These are phyloP conservation scores for Penicillium digitatum DNA, from an alignment of 2,329 filamentous ascomycete genomes.

Conservation along the genomic window DNA sequence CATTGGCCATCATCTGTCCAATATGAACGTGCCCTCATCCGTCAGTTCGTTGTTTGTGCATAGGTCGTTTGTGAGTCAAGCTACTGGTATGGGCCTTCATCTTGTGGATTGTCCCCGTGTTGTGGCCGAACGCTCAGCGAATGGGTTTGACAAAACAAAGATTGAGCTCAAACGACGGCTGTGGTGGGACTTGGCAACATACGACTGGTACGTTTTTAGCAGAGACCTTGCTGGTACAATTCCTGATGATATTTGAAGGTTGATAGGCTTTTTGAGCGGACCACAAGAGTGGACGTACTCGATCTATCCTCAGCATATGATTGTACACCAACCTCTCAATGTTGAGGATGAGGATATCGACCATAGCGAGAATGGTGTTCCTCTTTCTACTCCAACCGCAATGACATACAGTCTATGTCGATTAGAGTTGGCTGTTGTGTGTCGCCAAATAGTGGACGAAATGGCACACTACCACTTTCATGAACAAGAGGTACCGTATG, in stretches of 20 bases:
- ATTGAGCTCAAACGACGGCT: conserved; percentile 41
- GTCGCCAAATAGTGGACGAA: conserved; percentile 41
- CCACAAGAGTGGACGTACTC: conserved; percentile 45
- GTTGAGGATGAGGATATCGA: conserved; percentile 41
- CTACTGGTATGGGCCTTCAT: conserved; percentile 37
- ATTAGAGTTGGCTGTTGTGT: conserved; percentile 40
- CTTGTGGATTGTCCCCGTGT: conserved; percentile 28
- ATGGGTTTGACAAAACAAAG: conserved; percentile 22
- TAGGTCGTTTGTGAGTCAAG: conserved; percentile 28
- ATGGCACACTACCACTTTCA: conserved; percentile 26
- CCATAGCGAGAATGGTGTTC: conserved; percentile 17
- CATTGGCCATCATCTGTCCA: conserved; percentile 29
- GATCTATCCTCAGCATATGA: conserved; percentile 42
- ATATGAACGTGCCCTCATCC: conserved; percentile 21
- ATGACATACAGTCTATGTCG: conserved; percentile 47
- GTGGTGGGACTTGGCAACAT: conserved; percentile 44
- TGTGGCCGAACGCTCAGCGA: conserved; percentile 15
- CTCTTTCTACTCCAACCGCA: conserved; percentile 38
- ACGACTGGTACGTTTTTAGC: conserved; percentile 39
- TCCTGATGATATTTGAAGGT: conserved; percentile 22
- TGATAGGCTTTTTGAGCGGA: conserved; percentile 41
- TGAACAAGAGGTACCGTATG: conserved; percentile 31
- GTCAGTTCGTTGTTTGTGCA: conserved; percentile 26
- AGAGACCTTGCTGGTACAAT: not conserved
- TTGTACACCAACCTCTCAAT: conserved; percentile 42